Evolutionary conservation across 2,329 filamentous ascomycete species (phyloP), one percentile per base, ranked within the genome.

Genomic region (Cyclaneusma minus): DNA sequence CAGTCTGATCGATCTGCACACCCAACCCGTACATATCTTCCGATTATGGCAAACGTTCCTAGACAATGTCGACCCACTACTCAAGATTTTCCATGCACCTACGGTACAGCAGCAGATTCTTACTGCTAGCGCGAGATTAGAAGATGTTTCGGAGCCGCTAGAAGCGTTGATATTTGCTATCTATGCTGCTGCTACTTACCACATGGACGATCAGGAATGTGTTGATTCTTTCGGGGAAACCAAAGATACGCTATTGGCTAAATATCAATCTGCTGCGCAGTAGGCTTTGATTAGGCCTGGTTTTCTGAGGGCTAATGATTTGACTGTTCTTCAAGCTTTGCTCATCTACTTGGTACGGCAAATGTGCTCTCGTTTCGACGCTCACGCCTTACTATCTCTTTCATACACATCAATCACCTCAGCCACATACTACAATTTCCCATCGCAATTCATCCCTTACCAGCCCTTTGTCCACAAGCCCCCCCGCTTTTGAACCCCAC

Each of bases 41-140:
- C 61, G 68, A 36, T 53, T 75, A 11, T 81, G 75, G 74, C 72
- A 79, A 46, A 59, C 68, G 10, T 81, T 76, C 41, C 59, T 80
- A 21, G 64, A 70, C 35, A 78, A 78, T 38, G 66, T 80, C 37
- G 71, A 80, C 37, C 71, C 74, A 0, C 44, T 82, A 5, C 55
- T 78, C 24, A 80, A 78, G 40, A 56, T 80, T 29, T 73, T 68
- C 0, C 75, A 81, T 40, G 64, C 68, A 0, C 71, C 72, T 1
- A 76, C 63, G 2, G 50, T 79, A 1, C 73, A 80, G 42, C 54
- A 52, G n/a, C 62, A 63, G 27, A 62, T 81, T 20, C 64, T 80
- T 26, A 66, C 72, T 30, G 70, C 70, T 6, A 62, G 62, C 18
- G 59, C 62, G 3, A 58, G 69, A 27, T 43, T 69, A 4, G 50